phyloP scores from a whole-genome alignment of 2,329 filamentous ascomycete genomes.

The Cercospora beticola region DNA sequence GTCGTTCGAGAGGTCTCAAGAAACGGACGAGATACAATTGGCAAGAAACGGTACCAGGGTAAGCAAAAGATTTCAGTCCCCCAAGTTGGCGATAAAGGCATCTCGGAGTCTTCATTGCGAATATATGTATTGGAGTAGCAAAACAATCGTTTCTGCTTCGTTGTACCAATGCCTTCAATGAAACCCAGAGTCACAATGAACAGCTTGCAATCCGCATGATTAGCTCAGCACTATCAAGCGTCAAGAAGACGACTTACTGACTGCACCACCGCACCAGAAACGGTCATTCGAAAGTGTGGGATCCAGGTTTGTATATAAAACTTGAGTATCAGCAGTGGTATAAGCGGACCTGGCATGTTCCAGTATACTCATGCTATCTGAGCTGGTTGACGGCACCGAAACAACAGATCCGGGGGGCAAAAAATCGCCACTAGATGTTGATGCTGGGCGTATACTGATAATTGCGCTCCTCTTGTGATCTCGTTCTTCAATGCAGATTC shows the following conservation, averaged over 20 bases:
- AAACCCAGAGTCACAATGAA: neutral
- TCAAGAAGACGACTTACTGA: neutral
- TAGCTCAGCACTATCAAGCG: neutral
- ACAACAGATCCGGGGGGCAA: neutral
- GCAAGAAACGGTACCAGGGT: no score
- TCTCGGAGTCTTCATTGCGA: neutral
- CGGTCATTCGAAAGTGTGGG: neutral
- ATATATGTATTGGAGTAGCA: neutral
- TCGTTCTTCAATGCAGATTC: no score
- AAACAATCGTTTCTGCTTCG: neutral
- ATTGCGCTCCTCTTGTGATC: no score
- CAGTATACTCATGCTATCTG: neutral
- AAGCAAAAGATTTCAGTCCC: neutral
- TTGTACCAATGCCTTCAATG: neutral
- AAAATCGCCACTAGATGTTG: no score
- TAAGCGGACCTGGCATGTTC: neutral
- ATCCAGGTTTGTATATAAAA: neutral
- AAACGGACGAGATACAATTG: no score
- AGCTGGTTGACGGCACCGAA: neutral
- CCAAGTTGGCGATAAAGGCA: neutral
- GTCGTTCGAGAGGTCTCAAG: neutral
- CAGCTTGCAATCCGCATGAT: neutral
- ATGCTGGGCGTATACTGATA: no score
- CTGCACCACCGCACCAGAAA: neutral
- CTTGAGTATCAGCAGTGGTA: neutral